phyloP scores from a whole-genome alignment of 2,329 filamentous ascomycete genomes.

The Stagonosporopsis vannaccii region DNA sequence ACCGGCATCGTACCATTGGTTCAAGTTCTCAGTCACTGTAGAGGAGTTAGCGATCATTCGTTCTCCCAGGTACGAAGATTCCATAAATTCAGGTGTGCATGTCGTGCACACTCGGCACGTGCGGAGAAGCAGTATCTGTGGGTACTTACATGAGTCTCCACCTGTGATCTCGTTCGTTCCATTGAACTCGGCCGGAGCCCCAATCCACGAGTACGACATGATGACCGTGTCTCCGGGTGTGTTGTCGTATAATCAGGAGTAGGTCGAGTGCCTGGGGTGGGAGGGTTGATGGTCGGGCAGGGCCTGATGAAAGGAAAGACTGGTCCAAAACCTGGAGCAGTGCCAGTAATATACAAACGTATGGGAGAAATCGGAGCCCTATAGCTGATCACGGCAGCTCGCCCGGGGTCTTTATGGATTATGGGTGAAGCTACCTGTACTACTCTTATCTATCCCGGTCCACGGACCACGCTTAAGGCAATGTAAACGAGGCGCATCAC shows the following conservation, averaged over 20 bases:
- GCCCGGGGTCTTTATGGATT: constrained; percentile 43
- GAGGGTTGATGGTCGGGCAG: constrained; percentile 22
- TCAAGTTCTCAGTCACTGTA: constrained; percentile 82
- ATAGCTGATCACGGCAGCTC: constrained; percentile 38
- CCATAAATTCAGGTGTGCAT: constrained; percentile 1
- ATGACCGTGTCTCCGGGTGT: constrained; percentile 26
- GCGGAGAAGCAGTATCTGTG: constrained; percentile 20
- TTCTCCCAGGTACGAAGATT: not conserved
- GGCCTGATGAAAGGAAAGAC: constrained; percentile 19
- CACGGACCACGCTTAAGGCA: constrained; percentile 43
- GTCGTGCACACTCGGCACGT: constrained; percentile 28
- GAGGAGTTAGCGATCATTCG: constrained; percentile 19
- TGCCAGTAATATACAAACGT: constrained; percentile 41
- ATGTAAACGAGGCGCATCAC: constrained; percentile 46
- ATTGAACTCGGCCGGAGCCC: constrained; percentile 56
- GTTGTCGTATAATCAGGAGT: constrained; percentile 15
- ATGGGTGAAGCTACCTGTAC: constrained; percentile 39
- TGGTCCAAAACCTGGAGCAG: constrained; percentile 28
- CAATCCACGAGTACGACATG: constrained; percentile 60
- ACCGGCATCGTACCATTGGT: constrained; percentile 92
- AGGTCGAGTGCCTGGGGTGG: constrained; percentile 14
- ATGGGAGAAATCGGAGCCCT: constrained; percentile 44
- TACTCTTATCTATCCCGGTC: constrained; percentile 49
- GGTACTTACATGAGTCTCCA: constrained; percentile 77
- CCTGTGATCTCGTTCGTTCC: constrained; percentile 68